Conservation (phyloP, 73 alveolate genomes). For the Loxodes magnus region DNA sequence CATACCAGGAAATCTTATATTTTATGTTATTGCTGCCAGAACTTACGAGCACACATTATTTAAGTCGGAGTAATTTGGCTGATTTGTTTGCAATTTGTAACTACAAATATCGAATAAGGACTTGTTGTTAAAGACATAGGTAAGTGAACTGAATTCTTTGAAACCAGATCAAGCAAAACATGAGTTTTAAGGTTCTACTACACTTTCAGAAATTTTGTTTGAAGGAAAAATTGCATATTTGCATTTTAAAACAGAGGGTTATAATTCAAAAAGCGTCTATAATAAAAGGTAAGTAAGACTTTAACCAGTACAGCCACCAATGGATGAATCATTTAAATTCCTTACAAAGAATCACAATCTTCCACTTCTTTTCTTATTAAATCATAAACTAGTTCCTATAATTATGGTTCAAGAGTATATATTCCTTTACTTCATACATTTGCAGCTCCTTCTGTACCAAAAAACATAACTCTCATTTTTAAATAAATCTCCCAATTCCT, state of each 20-base stretch:
- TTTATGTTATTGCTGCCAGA: constrained; percentile 27
- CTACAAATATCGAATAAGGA: constrained; percentile 29
- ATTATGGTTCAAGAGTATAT: constrained; percentile 63
- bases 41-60: constrained; percentile 22
- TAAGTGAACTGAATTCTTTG: constrained; percentile 30
- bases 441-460: constrained; percentile 52
- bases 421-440: constrained; percentile 93
- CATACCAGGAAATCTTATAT: constrained; percentile 45
- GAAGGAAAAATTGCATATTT: constrained; percentile 84
- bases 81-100: background rate
- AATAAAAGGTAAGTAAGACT: constrained; percentile 76
- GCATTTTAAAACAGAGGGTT: constrained; percentile 59
- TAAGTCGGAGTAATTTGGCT: constrained; percentile 19
- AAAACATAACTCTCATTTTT: background rate
- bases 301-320: constrained; percentile 96
- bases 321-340: constrained; percentile 75
- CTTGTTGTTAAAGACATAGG: constrained; percentile 20
- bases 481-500: constrained; percentile 7
- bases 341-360: constrained; percentile 75
- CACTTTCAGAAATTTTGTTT: constrained; percentile 68
- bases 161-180: constrained; percentile 55
- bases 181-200: constrained; percentile 84
- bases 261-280: constrained; percentile 60
- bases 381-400: constrained; percentile 50
- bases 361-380: constrained; percentile 73